Conservation (phyloP, 2,329 filamentous ascomycete genomes). For the Tolypocladium tropicale region DNA sequence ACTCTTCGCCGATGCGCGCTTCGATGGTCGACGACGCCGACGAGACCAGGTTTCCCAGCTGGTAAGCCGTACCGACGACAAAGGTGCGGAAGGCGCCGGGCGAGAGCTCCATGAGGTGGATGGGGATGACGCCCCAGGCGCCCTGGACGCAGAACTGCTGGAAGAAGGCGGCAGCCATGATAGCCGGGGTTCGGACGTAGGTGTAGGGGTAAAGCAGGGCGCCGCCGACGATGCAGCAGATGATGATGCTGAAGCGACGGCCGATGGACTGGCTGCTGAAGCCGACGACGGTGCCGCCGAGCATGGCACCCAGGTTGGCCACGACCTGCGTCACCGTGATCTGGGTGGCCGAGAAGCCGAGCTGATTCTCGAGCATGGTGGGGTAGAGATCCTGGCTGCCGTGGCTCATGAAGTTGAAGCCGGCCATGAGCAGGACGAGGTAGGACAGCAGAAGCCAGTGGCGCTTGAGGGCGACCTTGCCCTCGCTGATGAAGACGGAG, state of each 20-base stretch:
- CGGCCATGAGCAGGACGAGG: constrained; percentile 77
- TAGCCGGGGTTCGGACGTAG: constrained; percentile 47
- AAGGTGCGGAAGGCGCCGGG: constrained; percentile 65
- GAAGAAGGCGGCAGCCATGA: constrained; percentile 78
- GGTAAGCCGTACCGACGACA: constrained; percentile 63
- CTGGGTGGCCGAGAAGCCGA: constrained; percentile 37
- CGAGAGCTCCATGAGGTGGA: constrained; percentile 68
- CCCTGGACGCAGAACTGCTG: constrained; percentile 72
- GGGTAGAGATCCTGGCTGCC: constrained; percentile 57
- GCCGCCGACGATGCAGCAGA: constrained; percentile 54
- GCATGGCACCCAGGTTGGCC: constrained; percentile 60
- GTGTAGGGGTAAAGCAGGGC: constrained; percentile 78
- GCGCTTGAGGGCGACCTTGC: constrained; percentile 64
- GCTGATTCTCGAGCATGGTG: constrained; percentile 48
- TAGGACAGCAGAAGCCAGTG: constrained; percentile 78
- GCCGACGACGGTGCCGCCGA: constrained; percentile 56
- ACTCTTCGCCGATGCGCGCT: constrained; percentile 62
- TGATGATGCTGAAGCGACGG: constrained; percentile 57
- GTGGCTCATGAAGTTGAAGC: constrained; percentile 88
- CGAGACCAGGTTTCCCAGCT: constrained; percentile 66
- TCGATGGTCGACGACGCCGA: constrained; percentile 67
- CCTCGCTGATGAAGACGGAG: constrained; percentile 59
- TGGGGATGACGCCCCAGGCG: constrained; percentile 67
- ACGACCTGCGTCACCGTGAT: constrained; percentile 64
- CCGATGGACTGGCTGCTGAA: constrained; percentile 61